phyloP scores from a whole-genome alignment of 768 basidiomycete genomes.

The Russula compacta region DNA sequence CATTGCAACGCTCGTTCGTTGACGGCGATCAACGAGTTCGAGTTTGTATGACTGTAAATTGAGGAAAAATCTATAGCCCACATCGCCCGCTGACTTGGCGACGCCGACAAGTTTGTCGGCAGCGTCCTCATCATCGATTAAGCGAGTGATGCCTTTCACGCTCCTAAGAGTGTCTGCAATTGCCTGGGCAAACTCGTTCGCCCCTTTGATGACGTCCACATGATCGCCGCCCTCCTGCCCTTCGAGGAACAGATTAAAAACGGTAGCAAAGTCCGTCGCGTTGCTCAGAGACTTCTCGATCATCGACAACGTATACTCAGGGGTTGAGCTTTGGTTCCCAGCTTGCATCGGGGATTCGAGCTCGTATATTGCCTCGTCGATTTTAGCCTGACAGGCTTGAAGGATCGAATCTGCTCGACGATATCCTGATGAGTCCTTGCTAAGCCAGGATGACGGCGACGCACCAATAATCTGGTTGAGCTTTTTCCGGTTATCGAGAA shows the following conservation, averaged over 20 bases:
- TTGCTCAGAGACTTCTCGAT: slow-evolving; percentile 94
- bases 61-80: slow-evolving; percentile 85
- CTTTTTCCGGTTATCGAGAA: slow-evolving; percentile 95
- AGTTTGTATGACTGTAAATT: slow-evolving; percentile 95
- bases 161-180: slow-evolving; percentile 87
- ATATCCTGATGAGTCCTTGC: neutral
- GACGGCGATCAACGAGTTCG: slow-evolving; percentile 56
- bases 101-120: slow-evolving; percentile 81
- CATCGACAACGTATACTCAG: slow-evolving; percentile 96
- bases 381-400: slow-evolving; percentile 92
- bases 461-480: slow-evolving; percentile 92
- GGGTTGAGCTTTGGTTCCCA: slow-evolving; percentile 95
- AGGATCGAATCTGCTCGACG: slow-evolving; percentile 78
- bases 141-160: slow-evolving; percentile 91
- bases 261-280: slow-evolving; percentile 91
- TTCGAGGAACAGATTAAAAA: slow-evolving; percentile 85
- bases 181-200: slow-evolving; percentile 93
- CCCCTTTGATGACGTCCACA: slow-evolving; percentile 96
- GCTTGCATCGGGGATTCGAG: slow-evolving; percentile 92
- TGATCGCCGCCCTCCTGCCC: slow-evolving; percentile 87
- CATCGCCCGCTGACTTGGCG: slow-evolving; percentile 81
- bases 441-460: slow-evolving; percentile 19
- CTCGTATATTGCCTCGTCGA: slow-evolving; percentile 96
- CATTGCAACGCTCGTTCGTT: slow-evolving; percentile 80
- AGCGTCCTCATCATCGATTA: slow-evolving; percentile 84